Percentiles rank a stretch among this genome's conserved stretches.
phyloP scores from a whole-genome alignment of 306 rosid species.

The Quercus dentata region DNA sequence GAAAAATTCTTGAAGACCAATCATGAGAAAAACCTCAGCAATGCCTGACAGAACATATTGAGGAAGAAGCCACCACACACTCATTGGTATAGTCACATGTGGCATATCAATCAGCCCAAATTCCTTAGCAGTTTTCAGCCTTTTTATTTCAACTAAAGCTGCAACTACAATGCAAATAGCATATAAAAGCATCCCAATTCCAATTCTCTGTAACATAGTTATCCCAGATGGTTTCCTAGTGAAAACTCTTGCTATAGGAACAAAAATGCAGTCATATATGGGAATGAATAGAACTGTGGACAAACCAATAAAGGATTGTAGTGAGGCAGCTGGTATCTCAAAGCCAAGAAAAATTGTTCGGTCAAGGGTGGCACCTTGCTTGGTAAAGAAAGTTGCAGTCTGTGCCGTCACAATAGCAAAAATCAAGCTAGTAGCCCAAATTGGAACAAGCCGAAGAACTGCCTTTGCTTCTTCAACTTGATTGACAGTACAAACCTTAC shows the following conservation, averaged over 20 bases:
- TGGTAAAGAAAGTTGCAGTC: conserved; percentile 23
- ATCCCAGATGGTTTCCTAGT: conserved; percentile 22
- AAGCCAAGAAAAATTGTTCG: background rate
- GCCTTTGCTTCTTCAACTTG: conserved; percentile 54
- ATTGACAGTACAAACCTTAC: background rate
- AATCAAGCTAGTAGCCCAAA: conserved; percentile 35
- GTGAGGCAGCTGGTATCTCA: no score
- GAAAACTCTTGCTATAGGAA: background rate
- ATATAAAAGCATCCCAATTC: conserved; percentile 22
- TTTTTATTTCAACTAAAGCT: no score
- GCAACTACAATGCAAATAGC: background rate
- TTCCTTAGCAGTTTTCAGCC: no score
- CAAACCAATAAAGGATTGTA: no score
- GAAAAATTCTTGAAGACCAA: conserved; percentile 19
- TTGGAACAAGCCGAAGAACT: conserved; percentile 35
- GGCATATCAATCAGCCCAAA: no score
- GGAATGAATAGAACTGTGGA: no score
- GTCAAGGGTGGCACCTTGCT: conserved; percentile 39
- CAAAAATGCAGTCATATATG: no score
- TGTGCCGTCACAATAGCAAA: conserved; percentile 42
- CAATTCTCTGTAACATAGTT: conserved; percentile 25
- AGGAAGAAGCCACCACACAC: no score
- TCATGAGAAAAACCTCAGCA: conserved; percentile 8
- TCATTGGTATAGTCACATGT: no score
- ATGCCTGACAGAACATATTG: background rate